Conservation (phyloP, 2,329 filamentous ascomycete genomes). For the Pleomassaria siparia region DNA sequence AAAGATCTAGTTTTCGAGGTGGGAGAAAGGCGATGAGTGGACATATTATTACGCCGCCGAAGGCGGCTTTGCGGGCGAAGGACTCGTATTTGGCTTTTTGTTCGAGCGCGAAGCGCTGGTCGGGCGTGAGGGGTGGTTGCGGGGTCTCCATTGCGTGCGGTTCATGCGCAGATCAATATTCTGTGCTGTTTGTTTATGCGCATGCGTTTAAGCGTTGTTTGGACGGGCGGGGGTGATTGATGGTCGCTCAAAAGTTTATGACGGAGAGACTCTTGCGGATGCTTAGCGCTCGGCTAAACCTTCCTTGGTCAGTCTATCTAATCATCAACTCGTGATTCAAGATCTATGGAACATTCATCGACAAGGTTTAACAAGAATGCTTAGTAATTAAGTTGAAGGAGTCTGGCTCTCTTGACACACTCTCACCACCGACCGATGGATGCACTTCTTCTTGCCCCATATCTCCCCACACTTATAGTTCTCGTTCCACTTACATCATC, state of each 20-base stretch:
- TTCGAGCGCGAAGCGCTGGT: slow-evolving; percentile 37
- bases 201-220: not conserved
- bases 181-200: not conserved
- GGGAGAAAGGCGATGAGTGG: slow-evolving; percentile 59
- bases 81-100: slow-evolving; percentile 31
- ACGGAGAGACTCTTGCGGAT: slow-evolving; percentile 22
- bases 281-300: slow-evolving; percentile 25
- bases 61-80: slow-evolving; percentile 49
- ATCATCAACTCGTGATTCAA: not conserved
- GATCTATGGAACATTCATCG: too few species aligned
- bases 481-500: too few species aligned
- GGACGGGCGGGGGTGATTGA: not conserved
- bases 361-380: too few species aligned
- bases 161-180: not conserved
- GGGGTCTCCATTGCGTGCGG: slow-evolving; percentile 26
- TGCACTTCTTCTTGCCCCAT: too few species aligned
- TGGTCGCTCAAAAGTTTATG: slow-evolving; percentile 27
- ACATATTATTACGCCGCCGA: slow-evolving; percentile 54
- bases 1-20: slow-evolving; percentile 63
- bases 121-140: slow-evolving; percentile 30
- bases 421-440: too few species aligned
- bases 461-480: too few species aligned
- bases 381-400: too few species aligned
- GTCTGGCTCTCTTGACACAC: too few species aligned
- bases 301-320: slow-evolving; percentile 12